Evolutionary conservation across 2,329 filamentous ascomycete genomes (phyloP), one percentile per base, ranked within the genome.

Genomic region (Xylariaceae sp.): DNA sequence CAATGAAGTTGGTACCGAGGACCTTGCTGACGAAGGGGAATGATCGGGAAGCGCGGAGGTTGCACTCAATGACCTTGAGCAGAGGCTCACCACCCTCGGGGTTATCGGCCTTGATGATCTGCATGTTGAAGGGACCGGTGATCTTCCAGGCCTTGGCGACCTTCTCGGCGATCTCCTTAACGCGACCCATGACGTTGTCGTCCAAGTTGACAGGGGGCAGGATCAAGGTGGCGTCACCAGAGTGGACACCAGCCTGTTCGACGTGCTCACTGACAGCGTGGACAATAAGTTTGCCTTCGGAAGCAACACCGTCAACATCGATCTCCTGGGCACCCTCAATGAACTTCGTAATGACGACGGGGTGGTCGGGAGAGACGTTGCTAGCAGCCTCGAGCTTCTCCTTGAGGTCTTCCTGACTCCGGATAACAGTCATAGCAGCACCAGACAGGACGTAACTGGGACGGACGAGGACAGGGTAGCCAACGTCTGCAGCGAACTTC

Each of bases 71-170:
- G 71, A 97, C 93, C 82, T 97, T 97, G 66, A 97, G 84, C 34
- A 84, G 81, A 39, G 89, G 85, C 71, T 88, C 83, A 58, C 87
- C 88, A 59, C 89, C 89, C 60, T 90, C 86, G 37, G 88, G 85
- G 70, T 88, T 80, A 10, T 90, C 82, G 42, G 89, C 91, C 80
- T 96, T 96, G 83, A 99, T 97, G 77, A 99, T 96, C 74, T 99
- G 94, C 93, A 99, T 97, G 83, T 99, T 99, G 86, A 97, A 99
- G 60, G 94, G 94, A 57, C 94, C 94, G 17, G 92, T 97, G 75
- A 97, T 97, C 72, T 84, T 92, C 91, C 93, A 97, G 52, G 94
- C 94, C 77, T 94, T 89, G 66, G 94, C 94, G 55, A 99, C 92
- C 84, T 96, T 97, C 76, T 92, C 77, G 13, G 94, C 93, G 69